Conservation (phyloP, 257 asterid genomes). For the Plantago elongata region DNA sequence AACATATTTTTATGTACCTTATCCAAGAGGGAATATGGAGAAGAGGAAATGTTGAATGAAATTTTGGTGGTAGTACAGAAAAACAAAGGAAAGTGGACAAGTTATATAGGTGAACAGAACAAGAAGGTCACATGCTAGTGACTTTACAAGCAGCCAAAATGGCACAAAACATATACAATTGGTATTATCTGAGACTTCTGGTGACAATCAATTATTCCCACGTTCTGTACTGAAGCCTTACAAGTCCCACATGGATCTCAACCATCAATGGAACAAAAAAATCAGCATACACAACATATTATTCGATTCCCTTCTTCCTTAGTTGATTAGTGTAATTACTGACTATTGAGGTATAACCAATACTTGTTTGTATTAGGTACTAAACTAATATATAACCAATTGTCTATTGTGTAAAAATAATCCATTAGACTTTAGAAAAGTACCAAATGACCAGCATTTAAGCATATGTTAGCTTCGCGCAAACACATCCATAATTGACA, state of each 20-base stretch:
- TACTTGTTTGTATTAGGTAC: too few relatives aligned
- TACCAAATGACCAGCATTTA: too few relatives aligned
- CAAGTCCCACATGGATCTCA: slow-evolving; percentile 49
- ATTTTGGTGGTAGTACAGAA: slow-evolving; percentile 6
- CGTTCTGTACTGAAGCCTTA: slow-evolving; percentile 33
- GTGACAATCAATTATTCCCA: slow-evolving; percentile 47
- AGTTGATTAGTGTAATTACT: background rate
- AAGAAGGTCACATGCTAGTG: slow-evolving; percentile 40
- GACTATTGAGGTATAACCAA: too few relatives aligned
- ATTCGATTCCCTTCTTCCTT: slow-evolving; percentile 25
- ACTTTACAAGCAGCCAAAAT: slow-evolving; percentile 21
- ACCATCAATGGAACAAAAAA: slow-evolving; percentile 33
- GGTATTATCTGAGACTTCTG: slow-evolving; percentile 16
- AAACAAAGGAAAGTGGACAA: slow-evolving; percentile 19
- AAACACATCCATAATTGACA: too few relatives aligned
- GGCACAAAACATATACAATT: slow-evolving; percentile 5
- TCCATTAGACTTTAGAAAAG: too few relatives aligned
- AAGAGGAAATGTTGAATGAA: background rate
- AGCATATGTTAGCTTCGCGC: too few relatives aligned
- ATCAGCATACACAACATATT: slow-evolving; percentile 5
- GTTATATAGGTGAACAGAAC: slow-evolving; percentile 32
- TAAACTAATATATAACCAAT: too few relatives aligned
- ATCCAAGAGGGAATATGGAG: background rate
- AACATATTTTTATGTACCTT: slow-evolving; percentile 23
- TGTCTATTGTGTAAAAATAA: too few relatives aligned